These are phyloP conservation scores for Theileria orientalis DNA, from an alignment of 169 alveolate species.

Conservation along the genomic window DNA sequence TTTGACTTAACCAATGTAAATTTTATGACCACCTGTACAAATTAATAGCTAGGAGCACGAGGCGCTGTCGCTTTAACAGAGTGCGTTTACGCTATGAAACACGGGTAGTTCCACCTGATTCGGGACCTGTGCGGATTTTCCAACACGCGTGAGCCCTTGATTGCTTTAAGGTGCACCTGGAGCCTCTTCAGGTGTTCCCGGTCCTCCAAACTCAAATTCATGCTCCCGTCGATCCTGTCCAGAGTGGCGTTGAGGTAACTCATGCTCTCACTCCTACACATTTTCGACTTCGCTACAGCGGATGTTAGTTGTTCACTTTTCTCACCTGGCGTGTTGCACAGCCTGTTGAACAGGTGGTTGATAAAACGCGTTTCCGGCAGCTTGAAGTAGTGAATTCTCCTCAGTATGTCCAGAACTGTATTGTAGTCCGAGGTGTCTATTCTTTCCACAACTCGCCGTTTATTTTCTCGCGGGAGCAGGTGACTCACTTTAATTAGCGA, in stretches of 20 bases:
- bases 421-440: slow-evolving; percentile 27
- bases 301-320: neutral
- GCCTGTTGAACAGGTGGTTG: slow-evolving; percentile 37
- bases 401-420: slow-evolving; percentile 21
- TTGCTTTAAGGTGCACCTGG: slow-evolving; percentile 26
- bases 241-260: slow-evolving; percentile 15
- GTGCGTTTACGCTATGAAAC: slow-evolving; percentile 12
- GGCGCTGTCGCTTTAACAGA: neutral
- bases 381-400: slow-evolving; percentile 16
- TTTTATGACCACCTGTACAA: neutral
- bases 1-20: neutral
- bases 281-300: slow-evolving; percentile 20
- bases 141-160: slow-evolving; percentile 20
- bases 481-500: slow-evolving; percentile 32
- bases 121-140: slow-evolving; percentile 32
- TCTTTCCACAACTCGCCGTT: neutral
- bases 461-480: slow-evolving; percentile 16
- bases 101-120: slow-evolving; percentile 61
- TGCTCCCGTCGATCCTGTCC: neutral
- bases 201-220: neutral
- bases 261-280: slow-evolving; percentile 47
- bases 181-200: neutral
- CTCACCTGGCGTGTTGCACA: slow-evolving; percentile 50
- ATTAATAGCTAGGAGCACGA: neutral
- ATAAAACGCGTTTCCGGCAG: neutral